Conservation (phyloP, 192 early-diverging fungal genomes). For the Backusella tarrabulga region DNA sequence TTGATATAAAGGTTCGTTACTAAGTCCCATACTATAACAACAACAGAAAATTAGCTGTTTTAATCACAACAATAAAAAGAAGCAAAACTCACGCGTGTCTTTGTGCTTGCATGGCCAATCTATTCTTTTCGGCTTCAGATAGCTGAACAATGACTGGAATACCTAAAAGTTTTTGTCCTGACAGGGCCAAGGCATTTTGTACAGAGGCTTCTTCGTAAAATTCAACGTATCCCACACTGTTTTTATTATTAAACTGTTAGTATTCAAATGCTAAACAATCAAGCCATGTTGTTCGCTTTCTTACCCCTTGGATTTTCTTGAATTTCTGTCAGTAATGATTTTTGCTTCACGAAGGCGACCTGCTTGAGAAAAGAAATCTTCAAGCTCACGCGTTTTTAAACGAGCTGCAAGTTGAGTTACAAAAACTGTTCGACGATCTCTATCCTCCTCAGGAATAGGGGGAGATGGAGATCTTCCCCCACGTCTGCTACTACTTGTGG, state of each 20-base stretch:
- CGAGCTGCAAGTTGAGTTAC: slow-evolving; percentile 89
- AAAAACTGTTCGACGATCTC: slow-evolving; percentile 93
- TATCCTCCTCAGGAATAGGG: slow-evolving; percentile 68
- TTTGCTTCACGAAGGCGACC: slow-evolving; percentile 88
- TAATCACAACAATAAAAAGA: too few relatives aligned
- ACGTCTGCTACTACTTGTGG: slow-evolving; percentile 23
- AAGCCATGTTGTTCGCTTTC: not conserved
- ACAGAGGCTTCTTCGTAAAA: slow-evolving; percentile 88
- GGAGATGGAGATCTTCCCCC: slow-evolving; percentile 64
- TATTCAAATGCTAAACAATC: not conserved
- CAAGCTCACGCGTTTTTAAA: slow-evolving; percentile 73
- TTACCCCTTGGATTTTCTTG: slow-evolving; percentile 86
- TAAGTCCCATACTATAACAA: slow-evolving; percentile 16
- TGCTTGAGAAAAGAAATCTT: slow-evolving; percentile 79
- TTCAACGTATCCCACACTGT: slow-evolving; percentile 95
- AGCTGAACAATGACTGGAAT: slow-evolving; percentile 92
- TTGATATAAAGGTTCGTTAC: slow-evolving; percentile 48
- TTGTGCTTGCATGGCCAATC: slow-evolving; percentile 60
- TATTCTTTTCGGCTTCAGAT: slow-evolving; percentile 94
- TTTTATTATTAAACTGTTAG: not conserved
- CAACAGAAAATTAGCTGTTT: not conserved
- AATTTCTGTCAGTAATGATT: slow-evolving; percentile 82
- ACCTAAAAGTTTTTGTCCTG: slow-evolving; percentile 84
- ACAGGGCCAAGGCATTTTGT: slow-evolving; percentile 78
- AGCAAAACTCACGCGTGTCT: slow-evolving; percentile 43